Conservation (phyloP, 495 filamentous ascomycete species). For the Symbiotaphrina buchneri region DNA sequence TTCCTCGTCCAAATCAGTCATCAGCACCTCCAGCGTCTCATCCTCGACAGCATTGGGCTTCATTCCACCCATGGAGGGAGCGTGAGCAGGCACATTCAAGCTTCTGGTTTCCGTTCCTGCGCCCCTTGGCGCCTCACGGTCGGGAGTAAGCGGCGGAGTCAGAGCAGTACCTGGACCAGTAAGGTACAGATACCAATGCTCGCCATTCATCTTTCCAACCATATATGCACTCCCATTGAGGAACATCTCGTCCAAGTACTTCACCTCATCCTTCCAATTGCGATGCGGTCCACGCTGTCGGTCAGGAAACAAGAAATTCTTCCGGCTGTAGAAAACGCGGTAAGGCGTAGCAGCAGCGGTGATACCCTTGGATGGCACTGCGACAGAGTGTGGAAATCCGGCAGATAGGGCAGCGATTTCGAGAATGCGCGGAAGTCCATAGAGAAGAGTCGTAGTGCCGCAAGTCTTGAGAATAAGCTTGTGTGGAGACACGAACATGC, state of each 20-base stretch:
- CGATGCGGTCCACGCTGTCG: slow-evolving; percentile 86
- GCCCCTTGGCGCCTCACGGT: slow-evolving; percentile 19
- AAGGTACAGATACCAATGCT: slow-evolving; percentile 97
- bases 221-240: slow-evolving; percentile 91
- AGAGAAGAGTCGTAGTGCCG: slow-evolving; percentile 85
- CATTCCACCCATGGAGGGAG: slow-evolving; percentile 17
- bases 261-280: slow-evolving; percentile 94
- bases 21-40: slow-evolving; percentile 91
- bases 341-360: slow-evolving; percentile 64
- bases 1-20: slow-evolving; percentile 88
- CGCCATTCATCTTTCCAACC: slow-evolving; percentile 99
- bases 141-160: slow-evolving; percentile 68
- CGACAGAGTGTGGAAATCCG: slow-evolving; percentile 52
- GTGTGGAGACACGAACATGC: slow-evolving; percentile 99
- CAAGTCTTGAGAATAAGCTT: slow-evolving; percentile 98
- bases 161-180: slow-evolving; percentile 64
- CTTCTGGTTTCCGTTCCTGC: slow-evolving; percentile 46
- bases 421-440: slow-evolving; percentile 70
- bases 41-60: slow-evolving; percentile 25
- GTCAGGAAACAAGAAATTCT: slow-evolving; percentile 94
- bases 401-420: slow-evolving; percentile 74
- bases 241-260: slow-evolving; percentile 73
- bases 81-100: slow-evolving; percentile 23
- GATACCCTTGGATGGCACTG: slow-evolving; percentile 27
- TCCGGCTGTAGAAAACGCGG: slow-evolving; percentile 94